Percentiles rank a stretch among this genome's conserved stretches.
These are phyloP conservation scores for Suhomyces pyralidae DNA, from an alignment of 805 yeast species.

Conservation along the genomic window DNA sequence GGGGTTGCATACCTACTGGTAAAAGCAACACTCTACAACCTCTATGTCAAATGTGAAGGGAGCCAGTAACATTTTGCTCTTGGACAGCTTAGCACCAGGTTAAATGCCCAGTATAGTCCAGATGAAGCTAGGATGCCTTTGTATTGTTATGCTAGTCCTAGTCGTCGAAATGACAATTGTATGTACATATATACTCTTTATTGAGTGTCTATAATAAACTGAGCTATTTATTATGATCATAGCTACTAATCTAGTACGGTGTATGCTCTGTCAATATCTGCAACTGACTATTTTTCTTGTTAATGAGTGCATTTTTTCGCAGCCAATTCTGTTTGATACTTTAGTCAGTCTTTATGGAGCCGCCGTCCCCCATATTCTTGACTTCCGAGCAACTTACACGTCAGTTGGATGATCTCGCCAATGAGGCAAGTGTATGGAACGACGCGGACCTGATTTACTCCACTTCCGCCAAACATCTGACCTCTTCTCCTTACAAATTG, in stretches of 20 bases:
- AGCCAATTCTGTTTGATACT: neutral
- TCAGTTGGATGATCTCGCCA: constrained; percentile 22
- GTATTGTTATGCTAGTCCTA: no score
- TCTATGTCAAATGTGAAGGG: no score
- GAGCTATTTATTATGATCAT: neutral
- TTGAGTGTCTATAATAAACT: no score
- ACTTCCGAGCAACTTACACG: neutral
- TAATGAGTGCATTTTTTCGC: neutral
- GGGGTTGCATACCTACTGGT: no score
- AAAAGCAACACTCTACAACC: no score
- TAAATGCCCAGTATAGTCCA: no score
- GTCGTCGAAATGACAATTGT: no score
- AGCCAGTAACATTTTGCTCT: no score
- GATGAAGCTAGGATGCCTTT: no score
- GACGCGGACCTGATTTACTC: neutral
- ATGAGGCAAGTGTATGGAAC: constrained; percentile 21
- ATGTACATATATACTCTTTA: no score
- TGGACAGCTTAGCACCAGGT: no score
- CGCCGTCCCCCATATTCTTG: neutral
- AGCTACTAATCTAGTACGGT: neutral
- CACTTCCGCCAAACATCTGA: neutral
- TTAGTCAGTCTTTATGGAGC: neutral
- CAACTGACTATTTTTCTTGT: neutral
- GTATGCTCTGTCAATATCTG: neutral
- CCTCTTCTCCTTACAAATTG: neutral